A percentile compares a stretch with the other conserved stretches of the same genome.
Evolutionary conservation across 345 rosid genomes (phyloP).

Genomic region (Triadica sebifera): DNA sequence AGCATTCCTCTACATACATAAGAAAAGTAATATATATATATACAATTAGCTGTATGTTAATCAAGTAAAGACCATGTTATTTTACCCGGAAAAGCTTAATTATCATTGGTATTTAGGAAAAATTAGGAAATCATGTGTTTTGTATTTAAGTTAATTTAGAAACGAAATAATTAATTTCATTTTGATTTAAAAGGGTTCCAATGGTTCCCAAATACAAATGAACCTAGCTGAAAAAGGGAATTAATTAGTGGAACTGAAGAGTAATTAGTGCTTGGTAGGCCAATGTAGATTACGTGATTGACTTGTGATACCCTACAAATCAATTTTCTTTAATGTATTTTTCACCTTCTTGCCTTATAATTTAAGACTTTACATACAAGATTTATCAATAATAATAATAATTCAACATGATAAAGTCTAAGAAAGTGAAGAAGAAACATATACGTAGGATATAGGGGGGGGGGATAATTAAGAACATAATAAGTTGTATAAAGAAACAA

Average conservation of each 20-base stretch:
- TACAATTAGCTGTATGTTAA: no score
- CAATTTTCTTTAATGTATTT: constrained; percentile 14
- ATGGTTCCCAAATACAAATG: no score
- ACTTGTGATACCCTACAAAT: constrained; percentile 31
- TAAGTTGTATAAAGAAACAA: neutral
- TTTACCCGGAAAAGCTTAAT: no score
- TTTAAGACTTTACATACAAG: constrained; percentile 33
- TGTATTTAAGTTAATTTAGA: neutral
- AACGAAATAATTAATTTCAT: neutral
- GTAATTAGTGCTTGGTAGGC: constrained; percentile 25
- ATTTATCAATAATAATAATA: constrained; percentile 24
- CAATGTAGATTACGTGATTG: constrained; percentile 30
- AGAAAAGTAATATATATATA: no score
- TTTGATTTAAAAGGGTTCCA: neutral
- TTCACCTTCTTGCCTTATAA: constrained; percentile 36
- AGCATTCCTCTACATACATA: no score
- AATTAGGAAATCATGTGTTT: no score
- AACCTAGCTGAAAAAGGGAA: neutral
- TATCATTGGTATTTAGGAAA: no score
- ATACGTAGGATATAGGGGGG: neutral
- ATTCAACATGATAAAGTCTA: constrained; percentile 25
- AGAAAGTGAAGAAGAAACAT: neutral
- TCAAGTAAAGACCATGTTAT: no score
- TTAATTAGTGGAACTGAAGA: neutral
- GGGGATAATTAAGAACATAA: neutral